phyloP scores from a whole-genome alignment of 305 asterid genomes.

The Ajuga reptans region DNA sequence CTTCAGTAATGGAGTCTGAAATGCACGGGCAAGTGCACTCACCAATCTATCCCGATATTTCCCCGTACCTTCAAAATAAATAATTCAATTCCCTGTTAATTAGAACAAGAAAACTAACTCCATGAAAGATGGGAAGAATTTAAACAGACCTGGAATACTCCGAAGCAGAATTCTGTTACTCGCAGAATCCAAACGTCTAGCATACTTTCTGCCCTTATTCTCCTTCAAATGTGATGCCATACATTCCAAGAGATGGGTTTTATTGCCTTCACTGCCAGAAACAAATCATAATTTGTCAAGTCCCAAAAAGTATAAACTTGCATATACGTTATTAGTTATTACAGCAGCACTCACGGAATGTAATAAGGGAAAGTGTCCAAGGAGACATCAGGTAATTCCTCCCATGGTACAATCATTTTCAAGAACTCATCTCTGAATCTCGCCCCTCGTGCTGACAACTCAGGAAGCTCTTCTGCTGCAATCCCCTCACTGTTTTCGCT shows the following conservation, averaged over 20 bases:
- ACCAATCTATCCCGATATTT: conserved; percentile 76
- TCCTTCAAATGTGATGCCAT: conserved; percentile 65
- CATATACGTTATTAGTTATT: neutral
- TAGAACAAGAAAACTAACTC: neutral
- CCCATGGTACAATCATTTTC: conserved; percentile 74
- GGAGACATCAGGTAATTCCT: conserved; percentile 46
- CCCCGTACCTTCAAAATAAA: conserved; percentile 50
- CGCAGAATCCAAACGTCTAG: conserved; percentile 51
- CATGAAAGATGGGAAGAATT: neutral
- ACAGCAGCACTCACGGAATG: conserved; percentile 42
- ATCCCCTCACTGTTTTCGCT: no score
- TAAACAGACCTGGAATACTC: conserved; percentile 55
- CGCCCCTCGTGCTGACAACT: conserved; percentile 40
- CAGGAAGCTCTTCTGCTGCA: neutral
- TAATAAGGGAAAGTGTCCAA: conserved; percentile 79
- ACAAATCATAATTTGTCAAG: neutral
- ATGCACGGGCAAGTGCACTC: conserved; percentile 60
- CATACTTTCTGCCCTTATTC: conserved; percentile 46
- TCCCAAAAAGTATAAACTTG: neutral
- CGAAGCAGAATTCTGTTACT: conserved; percentile 66
- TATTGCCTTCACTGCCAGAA: conserved; percentile 44
- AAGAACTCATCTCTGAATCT: conserved; percentile 56
- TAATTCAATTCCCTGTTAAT: neutral
- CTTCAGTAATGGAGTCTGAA: conserved; percentile 63
- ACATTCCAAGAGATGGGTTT: conserved; percentile 63